Conservation (phyloP, 345 rosid genomes). For the Gossypium anomalum region DNA sequence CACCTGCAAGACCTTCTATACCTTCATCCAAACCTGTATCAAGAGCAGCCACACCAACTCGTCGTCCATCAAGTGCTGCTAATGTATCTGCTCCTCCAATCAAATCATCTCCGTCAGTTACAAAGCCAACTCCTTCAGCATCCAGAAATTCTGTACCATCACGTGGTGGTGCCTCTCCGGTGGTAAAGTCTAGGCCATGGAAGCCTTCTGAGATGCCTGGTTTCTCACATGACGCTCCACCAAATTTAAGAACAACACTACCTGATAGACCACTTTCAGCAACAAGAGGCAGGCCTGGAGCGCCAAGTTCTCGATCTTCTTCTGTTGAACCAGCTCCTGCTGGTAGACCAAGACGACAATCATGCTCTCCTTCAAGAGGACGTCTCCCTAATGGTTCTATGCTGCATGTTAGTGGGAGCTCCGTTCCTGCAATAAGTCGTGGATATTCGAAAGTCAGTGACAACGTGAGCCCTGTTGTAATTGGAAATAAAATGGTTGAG, state of each 20-base stretch:
- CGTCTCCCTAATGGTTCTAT: conserved; percentile 49
- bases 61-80: conserved; percentile 58
- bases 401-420: conserved; percentile 73
- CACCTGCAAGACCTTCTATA: conserved; percentile 68
- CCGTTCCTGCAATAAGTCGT: conserved; percentile 84
- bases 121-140: conserved; percentile 35
- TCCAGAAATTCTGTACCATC: conserved; percentile 55
- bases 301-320: conserved; percentile 79
- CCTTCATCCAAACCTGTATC: conserved; percentile 65
- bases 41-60: conserved; percentile 87
- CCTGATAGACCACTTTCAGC: conserved; percentile 94
- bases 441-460: conserved; percentile 56
- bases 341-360: conserved; percentile 77
- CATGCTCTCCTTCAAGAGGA: conserved; percentile 97
- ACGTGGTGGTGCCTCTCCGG: conserved; percentile 76
- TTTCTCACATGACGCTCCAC: conserved; percentile 89
- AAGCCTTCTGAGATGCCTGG: conserved; percentile 99
- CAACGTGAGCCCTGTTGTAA: conserved; percentile 74
- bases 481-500: conserved; percentile 95
- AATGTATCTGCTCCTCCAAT: conserved; percentile 45
- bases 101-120: conserved; percentile 40
- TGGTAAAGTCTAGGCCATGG: conserved; percentile 83
- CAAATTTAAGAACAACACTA: conserved; percentile 83
- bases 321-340: conserved; percentile 69
- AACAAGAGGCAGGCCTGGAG: conserved; percentile 92